A percentile compares a stretch with the other conserved stretches of the same genome.
phyloP scores from a whole-genome alignment of 2,329 filamentous ascomycete genomes.

The Colletotrichum horii region DNA sequence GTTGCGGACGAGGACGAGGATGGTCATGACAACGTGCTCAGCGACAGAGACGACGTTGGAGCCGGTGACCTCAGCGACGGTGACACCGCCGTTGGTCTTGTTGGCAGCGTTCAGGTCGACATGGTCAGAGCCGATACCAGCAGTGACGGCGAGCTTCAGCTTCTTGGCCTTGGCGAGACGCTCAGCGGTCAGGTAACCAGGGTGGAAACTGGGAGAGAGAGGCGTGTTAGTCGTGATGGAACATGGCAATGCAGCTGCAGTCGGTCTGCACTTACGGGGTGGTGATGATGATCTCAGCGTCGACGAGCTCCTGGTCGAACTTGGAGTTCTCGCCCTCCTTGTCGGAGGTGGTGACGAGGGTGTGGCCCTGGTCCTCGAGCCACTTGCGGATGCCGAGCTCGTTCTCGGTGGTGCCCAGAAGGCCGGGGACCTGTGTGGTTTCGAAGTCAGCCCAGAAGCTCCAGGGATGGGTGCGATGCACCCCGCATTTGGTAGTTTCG shows the following conservation, averaged over 20 bases:
- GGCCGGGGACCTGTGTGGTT: conserved; percentile 66
- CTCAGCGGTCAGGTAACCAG: conserved; percentile 95
- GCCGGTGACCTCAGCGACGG: conserved; percentile 96
- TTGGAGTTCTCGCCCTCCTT: conserved; percentile 94
- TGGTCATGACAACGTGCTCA: conserved; percentile 99
- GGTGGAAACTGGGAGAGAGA: conserved; percentile 77
- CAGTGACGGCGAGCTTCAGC: conserved; percentile 95
- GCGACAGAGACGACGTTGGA: conserved; percentile 98
- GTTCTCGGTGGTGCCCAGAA: conserved; percentile 97
- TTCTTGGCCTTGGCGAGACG: conserved; percentile 98
- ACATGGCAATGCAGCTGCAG: background rate
- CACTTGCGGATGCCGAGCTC: conserved; percentile 97
- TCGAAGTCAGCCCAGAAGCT: background rate
- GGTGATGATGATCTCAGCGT: conserved; percentile 98
- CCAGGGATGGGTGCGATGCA: conserved; percentile 10
- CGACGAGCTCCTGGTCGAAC: conserved; percentile 94
- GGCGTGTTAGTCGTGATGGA: background rate
- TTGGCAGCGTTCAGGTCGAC: conserved; percentile 97
- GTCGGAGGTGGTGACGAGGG: conserved; percentile 94
- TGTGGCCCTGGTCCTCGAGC: conserved; percentile 97
- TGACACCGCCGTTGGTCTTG: conserved; percentile 97
- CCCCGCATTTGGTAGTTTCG: conserved; percentile 19
- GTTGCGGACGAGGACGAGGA: conserved; percentile 94
- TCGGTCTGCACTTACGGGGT: conserved; percentile 72
- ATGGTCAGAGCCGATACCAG: conserved; percentile 98